These are phyloP conservation scores for Debaryomyces nepalensis DNA, from an alignment of 1,139 yeast genomes.

Conservation along the genomic window DNA sequence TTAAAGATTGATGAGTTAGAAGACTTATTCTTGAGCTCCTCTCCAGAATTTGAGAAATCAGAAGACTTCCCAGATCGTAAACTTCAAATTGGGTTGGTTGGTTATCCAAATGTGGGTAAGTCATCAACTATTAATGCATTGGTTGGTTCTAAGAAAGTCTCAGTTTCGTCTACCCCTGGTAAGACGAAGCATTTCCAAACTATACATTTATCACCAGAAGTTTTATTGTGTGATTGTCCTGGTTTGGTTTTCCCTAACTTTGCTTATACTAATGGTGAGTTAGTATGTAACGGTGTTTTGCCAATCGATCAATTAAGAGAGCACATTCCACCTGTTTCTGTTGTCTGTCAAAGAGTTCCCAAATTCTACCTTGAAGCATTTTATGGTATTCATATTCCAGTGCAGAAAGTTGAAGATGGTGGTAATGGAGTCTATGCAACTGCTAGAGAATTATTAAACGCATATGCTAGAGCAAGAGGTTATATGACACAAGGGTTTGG, in stretches of 20 bases:
- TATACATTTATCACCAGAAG: conserved; percentile 79
- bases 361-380: conserved; percentile 86
- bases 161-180: conserved; percentile 98
- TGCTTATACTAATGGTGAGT: conserved; percentile 94
- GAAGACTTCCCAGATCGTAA: conserved; percentile 64
- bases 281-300: conserved; percentile 96
- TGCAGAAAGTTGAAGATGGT: conserved; percentile 78
- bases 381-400: conserved; percentile 89
- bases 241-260: conserved; percentile 98
- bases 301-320: conserved; percentile 98
- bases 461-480: conserved; percentile 97
- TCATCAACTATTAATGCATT: conserved; percentile 95
- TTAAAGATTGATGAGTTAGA: conserved; percentile 86
- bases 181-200: conserved; percentile 99
- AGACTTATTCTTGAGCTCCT: conserved; percentile 72
- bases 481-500: conserved; percentile 98
- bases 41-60: conserved; percentile 67
- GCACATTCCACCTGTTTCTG: conserved; percentile 85
- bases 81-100: conserved; percentile 92
- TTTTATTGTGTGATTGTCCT: conserved; percentile 96
- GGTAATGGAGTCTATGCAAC: conserved; percentile 85
- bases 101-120: conserved; percentile 96
- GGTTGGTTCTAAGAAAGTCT: conserved; percentile 94
- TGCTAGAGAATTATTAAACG: conserved; percentile 81
- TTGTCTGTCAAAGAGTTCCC: conserved; percentile 89